Evolutionary conservation across 306 rosid species (phyloP).

Genomic region (Abrus precatorius): DNA sequence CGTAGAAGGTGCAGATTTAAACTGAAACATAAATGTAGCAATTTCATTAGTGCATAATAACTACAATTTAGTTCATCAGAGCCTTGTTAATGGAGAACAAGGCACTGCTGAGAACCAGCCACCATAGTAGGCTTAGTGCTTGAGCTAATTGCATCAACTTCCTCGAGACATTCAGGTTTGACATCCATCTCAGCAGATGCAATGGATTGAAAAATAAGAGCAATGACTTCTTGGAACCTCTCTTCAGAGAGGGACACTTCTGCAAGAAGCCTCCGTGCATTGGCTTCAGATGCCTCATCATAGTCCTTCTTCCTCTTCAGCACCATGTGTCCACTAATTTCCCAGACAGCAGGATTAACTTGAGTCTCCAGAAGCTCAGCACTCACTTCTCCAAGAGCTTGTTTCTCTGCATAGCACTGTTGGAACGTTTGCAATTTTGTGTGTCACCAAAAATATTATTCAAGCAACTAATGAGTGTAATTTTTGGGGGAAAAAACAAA

Average conservation of each 20-base stretch:
- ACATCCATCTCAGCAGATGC: conserved; percentile 41
- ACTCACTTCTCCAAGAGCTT: conserved; percentile 94
- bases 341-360: conserved; percentile 99
- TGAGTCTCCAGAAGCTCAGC: conserved; percentile 94
- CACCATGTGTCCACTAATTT: conserved; percentile 99
- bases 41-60: not conserved
- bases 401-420: conserved; percentile 99
- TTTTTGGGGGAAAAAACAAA: no score
- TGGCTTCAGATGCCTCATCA: conserved; percentile 88
- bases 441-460: not conserved
- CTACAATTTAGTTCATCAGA: conserved; percentile 36
- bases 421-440: conserved; percentile 10
- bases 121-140: conserved; percentile 48
- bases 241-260: conserved; percentile 93
- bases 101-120: conserved; percentile 70
- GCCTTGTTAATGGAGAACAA: conserved; percentile 67
- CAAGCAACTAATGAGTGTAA: no score
- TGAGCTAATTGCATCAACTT: conserved; percentile 52
- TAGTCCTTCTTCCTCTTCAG: conserved; percentile 91
- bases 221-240: conserved; percentile 84
- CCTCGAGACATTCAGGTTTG: conserved; percentile 44
- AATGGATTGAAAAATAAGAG: conserved; percentile 80
- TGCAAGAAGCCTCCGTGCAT: conserved; percentile 95
- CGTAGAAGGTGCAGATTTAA: not conserved
- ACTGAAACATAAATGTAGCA: conserved; percentile 27